These are phyloP conservation scores for Vitis vinifera DNA, from an alignment of 164 flowering plant species.

Conservation along the genomic window ASM3070453v1 NC_081818.1:24501001-24501500, in stretches of 20 bases:
- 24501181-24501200: neutral
- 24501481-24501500: neutral
- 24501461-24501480: neutral
- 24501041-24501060: too few relatives aligned
- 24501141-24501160: constrained; percentile 69
- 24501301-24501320: too few relatives aligned
- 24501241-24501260: too few relatives aligned
- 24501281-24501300: too few relatives aligned
- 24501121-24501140: constrained; percentile 86
- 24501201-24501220: neutral
- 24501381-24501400: neutral
- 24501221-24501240: neutral
- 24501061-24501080: too few relatives aligned
- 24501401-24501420: constrained; percentile 1
- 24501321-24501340: too few relatives aligned
- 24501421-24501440: neutral
- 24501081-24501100: too few relatives aligned
- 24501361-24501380: neutral
- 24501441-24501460: neutral
- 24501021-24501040: too few relatives aligned
- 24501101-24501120: neutral
- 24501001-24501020: too few relatives aligned
- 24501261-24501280: too few relatives aligned
- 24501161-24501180: constrained; percentile 69
- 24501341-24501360: neutral